Base-by-base conservation (phyloP, 2,329 filamentous ascomycete genomes). In the Leptographium galeiforme region DNA sequence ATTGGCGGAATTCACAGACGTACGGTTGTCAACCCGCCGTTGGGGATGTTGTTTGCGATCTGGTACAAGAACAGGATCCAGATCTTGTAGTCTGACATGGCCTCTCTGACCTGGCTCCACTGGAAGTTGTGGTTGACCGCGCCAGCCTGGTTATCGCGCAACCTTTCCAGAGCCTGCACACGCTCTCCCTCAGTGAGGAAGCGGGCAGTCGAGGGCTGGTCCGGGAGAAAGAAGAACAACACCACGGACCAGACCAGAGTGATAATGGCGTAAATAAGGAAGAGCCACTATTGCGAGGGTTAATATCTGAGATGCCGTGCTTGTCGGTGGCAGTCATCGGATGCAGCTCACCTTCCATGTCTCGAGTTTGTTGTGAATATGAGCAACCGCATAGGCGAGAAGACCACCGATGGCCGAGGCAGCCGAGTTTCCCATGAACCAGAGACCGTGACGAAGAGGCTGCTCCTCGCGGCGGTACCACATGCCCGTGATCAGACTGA, bases 61-160 rank as follows among this genome's bases (percentile, higher is more conserved):
- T 54, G 54, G 43, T 57, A 57, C 18, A 54, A 33, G 25, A 59
- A 40, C 2, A 59, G 13, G 8, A 61, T 51, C 57, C 58, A 59
- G 32, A 55, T 58, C 50, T 59, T 51, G 30, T 40, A 34, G 41
- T 58, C 55, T 6, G 30, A 16, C 19, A 57, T 39, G 6, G 53
- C 52, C 53, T 58, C 55, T 11, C 41, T 2, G 38, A 57, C 32
- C 48, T 58, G 55, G 41, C 44, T 38, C 32, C 36, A 18, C 19
- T 56, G 52, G 30, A 48, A 53, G 12, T 39, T 13, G 19, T 48
- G 48, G 43, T 50, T 51, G 18, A 48, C 38, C 34, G 53, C 67
- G 5, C 68, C 68, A 1, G 67, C 70, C 52, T 64, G 63, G 56
- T 71, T 69, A 7, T 58, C 61, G 1, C 66, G 64, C 14, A 68